A percentile compares a stretch with the other conserved stretches of the same genome.
Evolutionary conservation across 78 protist genomes (phyloP).

Genomic region (Corallochytrium limacisporum): DNA sequence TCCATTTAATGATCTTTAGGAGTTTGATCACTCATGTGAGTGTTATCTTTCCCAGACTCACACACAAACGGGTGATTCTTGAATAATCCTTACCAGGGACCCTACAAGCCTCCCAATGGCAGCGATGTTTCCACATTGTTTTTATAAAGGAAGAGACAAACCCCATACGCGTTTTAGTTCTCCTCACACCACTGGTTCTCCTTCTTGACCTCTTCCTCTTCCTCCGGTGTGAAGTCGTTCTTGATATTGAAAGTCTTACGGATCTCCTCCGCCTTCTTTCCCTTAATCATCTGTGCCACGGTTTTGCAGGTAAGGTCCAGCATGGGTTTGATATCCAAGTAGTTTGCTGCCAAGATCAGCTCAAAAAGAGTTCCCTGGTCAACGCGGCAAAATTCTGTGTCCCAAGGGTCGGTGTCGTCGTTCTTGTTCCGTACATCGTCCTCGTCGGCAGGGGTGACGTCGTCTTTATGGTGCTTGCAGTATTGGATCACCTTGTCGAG

Average conservation of each 20-base stretch:
- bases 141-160: too few species aligned
- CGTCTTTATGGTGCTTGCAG: constrained; percentile 42
- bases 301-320: constrained; percentile 79
- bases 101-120: too few species aligned
- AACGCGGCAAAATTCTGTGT: constrained; percentile 51
- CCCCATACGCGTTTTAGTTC: too few species aligned
- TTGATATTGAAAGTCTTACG: constrained; percentile 75
- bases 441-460: constrained; percentile 33
- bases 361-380: constrained; percentile 68
- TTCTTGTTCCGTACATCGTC: constrained; percentile 40
- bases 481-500: constrained; percentile 60
- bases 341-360: constrained; percentile 84
- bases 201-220: constrained; percentile 80
- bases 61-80: too few species aligned
- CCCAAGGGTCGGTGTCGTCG: constrained; percentile 26
- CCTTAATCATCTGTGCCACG: constrained; percentile 86
- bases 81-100: too few species aligned
- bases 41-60: too few species aligned
- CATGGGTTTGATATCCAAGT: constrained; percentile 84
- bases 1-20: too few species aligned
- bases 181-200: constrained; percentile 94
- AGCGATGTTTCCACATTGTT: too few species aligned
- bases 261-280: constrained; percentile 86
- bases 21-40: too few species aligned
- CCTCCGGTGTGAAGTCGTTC: constrained; percentile 91